phyloP scores from a whole-genome alignment of 1,284 basidiomycete species.

The Boletus putidus region DNA sequence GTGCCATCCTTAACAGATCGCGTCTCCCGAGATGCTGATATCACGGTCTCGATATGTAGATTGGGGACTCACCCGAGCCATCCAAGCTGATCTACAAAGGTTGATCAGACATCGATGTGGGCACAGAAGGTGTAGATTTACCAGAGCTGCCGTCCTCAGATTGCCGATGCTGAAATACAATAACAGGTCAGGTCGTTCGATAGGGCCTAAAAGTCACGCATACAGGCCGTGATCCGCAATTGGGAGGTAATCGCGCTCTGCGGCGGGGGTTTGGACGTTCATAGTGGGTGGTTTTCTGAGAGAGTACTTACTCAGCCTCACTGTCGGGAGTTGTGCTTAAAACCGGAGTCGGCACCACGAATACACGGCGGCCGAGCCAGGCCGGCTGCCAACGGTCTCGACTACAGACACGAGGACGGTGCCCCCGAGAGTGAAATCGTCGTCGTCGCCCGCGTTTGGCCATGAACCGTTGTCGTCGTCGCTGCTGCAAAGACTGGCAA shows the following conservation, averaged over 20 bases:
- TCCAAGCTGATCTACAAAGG: conserved; percentile 62
- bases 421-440: neutral
- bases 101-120: conserved; percentile 11
- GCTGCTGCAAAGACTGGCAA: neutral
- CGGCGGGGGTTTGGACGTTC: conserved; percentile 38
- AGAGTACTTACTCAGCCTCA: neutral
- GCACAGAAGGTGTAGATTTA: conserved; percentile 32
- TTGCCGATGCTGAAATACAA: conserved; percentile 65
- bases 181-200: conserved; percentile 12
- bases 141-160: conserved; percentile 75
- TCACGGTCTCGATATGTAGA: neutral
- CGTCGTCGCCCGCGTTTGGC: neutral
- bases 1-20: neutral
- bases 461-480: neutral
- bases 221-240: conserved; percentile 74
- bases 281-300: conserved; percentile 29
- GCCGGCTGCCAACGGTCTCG: neutral
- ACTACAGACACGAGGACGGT: neutral
- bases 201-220: conserved; percentile 35
- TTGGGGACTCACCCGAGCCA: conserved; percentile 61
- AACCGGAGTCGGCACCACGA: conserved; percentile 13
- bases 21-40: no score
- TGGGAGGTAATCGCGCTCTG: conserved; percentile 56
- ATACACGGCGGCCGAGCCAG: conserved; percentile 9
- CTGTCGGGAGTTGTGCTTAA: conserved; percentile 2